phyloP scores from a whole-genome alignment of 202 grass and related monocot species.

The Panicum virgatum region DNA sequence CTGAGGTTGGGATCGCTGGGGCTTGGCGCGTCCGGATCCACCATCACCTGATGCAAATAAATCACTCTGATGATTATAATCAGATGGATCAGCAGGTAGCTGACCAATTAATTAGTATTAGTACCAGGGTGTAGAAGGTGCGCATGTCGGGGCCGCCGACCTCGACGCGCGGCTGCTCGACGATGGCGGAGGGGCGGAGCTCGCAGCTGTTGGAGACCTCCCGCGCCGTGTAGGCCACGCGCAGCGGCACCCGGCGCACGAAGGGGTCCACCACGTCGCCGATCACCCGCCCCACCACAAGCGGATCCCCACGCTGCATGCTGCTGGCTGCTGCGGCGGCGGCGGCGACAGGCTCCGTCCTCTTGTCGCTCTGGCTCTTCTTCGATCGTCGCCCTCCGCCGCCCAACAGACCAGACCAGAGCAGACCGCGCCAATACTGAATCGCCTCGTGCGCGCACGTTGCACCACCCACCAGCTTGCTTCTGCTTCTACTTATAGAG shows the following conservation, averaged over 20 bases:
- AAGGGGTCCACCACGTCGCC: constrained; percentile 89
- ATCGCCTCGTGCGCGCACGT: not conserved
- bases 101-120: too few species aligned
- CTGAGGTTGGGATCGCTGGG: constrained; percentile 70
- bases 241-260: constrained; percentile 51
- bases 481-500: not conserved
- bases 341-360: too few species aligned
- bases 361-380: too few species aligned
- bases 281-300: constrained; percentile 72
- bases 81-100: too few species aligned
- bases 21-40: constrained; percentile 69
- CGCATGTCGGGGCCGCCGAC: constrained; percentile 61
- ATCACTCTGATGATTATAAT: too few species aligned
- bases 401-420: too few species aligned
- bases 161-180: constrained; percentile 61
- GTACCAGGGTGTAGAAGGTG: constrained; percentile 87
- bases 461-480: not conserved
- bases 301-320: constrained; percentile 57
- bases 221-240: constrained; percentile 60
- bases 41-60: constrained; percentile 40
- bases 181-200: constrained; percentile 58
- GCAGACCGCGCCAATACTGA: too few species aligned
- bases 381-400: too few species aligned
- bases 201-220: constrained; percentile 76
- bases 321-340: not conserved